Evolutionary conservation across 2,329 filamentous ascomycete genomes (phyloP).

Genomic region (Colletotrichum cuscutae): DNA sequence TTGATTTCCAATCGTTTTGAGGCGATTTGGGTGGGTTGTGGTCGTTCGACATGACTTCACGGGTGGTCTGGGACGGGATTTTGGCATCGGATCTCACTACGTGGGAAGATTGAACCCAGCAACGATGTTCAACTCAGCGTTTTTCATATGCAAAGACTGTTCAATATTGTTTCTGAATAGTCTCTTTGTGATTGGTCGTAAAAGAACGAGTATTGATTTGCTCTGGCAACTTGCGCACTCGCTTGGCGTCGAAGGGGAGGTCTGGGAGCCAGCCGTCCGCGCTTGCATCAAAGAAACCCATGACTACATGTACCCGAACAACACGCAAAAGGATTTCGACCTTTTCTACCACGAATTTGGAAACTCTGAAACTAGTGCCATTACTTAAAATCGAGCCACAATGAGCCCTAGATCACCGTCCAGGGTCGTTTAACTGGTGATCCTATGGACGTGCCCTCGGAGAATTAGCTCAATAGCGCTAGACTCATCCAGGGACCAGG

Average conservation of each 20-base stretch:
- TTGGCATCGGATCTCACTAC: neutral
- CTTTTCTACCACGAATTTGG: neutral
- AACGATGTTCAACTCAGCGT: neutral
- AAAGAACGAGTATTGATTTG: conserved; percentile 1
- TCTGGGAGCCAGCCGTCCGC: neutral
- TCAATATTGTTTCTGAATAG: neutral
- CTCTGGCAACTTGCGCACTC: neutral
- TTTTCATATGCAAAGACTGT: too few species aligned
- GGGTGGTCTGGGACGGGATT: neutral
- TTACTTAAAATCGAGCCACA: neutral
- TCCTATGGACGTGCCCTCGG: conserved; percentile 6
- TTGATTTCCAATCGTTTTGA: neutral
- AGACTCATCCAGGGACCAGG: conserved; percentile 4
- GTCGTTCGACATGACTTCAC: conserved; percentile 5
- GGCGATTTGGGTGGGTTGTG: neutral
- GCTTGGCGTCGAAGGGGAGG: neutral
- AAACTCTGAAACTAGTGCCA: neutral
- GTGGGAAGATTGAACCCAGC: neutral
- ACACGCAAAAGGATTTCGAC: neutral
- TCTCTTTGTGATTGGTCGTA: neutral
- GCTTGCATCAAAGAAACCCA: neutral
- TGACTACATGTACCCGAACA: neutral
- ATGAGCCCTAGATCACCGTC: neutral
- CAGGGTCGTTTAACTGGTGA: neutral
- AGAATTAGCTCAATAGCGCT: conserved; percentile 30